phyloP scores from a whole-genome alignment of 306 rosid species.

The Erythrophleum fordii region DNA sequence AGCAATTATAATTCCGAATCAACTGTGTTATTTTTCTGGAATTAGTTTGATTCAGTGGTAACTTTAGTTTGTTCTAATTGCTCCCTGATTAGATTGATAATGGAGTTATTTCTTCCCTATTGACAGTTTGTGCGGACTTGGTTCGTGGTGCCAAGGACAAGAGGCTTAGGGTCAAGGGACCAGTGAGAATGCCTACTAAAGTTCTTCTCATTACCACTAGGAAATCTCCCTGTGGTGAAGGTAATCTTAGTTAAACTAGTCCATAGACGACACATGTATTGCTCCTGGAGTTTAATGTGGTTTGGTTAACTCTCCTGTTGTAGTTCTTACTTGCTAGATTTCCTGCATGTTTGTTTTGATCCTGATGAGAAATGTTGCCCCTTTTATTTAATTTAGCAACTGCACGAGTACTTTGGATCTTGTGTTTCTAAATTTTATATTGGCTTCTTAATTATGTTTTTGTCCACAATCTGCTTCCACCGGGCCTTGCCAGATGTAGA shows the following conservation, averaged over 20 bases:
- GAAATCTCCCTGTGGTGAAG: conserved; percentile 96
- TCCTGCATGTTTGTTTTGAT: neutral
- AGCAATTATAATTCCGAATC: neutral
- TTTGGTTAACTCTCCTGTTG: neutral
- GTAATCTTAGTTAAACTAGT: conserved; percentile 28
- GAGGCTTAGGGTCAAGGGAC: conserved; percentile 84
- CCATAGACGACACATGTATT: neutral
- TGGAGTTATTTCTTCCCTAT: neutral
- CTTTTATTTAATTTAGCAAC: neutral
- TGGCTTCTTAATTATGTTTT: neutral
- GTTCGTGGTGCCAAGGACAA: conserved; percentile 91
- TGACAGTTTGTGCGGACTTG: conserved; percentile 77
- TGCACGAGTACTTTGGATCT: neutral
- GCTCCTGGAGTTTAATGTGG: neutral
- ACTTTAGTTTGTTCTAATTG: neutral
- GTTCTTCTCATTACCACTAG: conserved; percentile 81
- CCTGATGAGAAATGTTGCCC: neutral
- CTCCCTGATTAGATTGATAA: neutral
- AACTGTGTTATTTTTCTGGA: neutral
- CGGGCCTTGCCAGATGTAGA: neutral
- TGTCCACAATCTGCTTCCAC: neutral
- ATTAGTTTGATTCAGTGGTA: neutral
- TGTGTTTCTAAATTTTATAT: neutral
- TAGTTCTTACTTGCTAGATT: neutral
- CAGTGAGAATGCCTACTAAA: conserved; percentile 90